Percentiles rank a stretch among this genome's conserved stretches.
phyloP scores from a whole-genome alignment of 2,329 filamentous ascomycete genomes.

The Fonsecaea monophora region DNA sequence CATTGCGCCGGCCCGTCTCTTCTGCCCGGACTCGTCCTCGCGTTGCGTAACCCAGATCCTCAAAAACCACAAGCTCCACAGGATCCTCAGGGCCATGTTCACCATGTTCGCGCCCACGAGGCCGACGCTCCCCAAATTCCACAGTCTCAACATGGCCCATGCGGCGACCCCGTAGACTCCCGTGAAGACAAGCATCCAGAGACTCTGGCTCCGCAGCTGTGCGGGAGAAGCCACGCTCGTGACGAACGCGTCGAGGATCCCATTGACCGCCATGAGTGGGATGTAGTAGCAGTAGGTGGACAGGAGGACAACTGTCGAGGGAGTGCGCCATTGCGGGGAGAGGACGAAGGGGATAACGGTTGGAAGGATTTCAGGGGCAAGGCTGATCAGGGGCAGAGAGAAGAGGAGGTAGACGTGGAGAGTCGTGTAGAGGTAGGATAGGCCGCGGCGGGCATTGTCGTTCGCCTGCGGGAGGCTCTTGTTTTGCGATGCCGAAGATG shows the following conservation, averaged over 20 bases:
- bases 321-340: constrained; percentile 75
- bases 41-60: constrained; percentile 38
- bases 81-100: constrained; percentile 85
- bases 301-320: constrained; percentile 75
- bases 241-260: constrained; percentile 90
- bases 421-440: constrained; percentile 56
- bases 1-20: background rate
- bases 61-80: constrained; percentile 81
- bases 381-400: constrained; percentile 68
- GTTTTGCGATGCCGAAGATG: background rate
- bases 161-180: constrained; percentile 75
- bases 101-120: constrained; percentile 86
- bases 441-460: constrained; percentile 24
- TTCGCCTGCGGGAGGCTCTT: constrained; percentile 13
- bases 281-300: constrained; percentile 90
- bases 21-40: background rate
- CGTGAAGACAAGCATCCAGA: constrained; percentile 86
- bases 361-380: constrained; percentile 79
- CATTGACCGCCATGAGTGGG: constrained; percentile 88
- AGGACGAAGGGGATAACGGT: constrained; percentile 76
- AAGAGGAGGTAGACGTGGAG: constrained; percentile 77
- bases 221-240: constrained; percentile 79
- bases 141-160: constrained; percentile 61
- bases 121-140: constrained; percentile 75
- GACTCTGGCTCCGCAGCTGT: constrained; percentile 77